Conservation (phyloP, 2,329 filamentous ascomycete genomes). For the Hypoxylon rubiginosum region DNA sequence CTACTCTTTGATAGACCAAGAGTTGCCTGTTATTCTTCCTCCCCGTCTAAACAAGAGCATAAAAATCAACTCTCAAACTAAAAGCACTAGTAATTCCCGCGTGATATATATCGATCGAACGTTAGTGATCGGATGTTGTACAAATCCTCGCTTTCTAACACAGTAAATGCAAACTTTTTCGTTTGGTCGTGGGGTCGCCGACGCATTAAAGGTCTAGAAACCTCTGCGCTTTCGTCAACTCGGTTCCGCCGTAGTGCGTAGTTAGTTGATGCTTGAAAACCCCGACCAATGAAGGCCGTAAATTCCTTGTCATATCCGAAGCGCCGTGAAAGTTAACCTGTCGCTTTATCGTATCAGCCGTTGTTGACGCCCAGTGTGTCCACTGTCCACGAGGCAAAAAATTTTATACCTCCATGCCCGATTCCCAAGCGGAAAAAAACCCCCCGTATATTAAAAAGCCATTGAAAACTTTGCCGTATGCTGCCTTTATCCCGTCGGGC, state of each 20-base stretch:
- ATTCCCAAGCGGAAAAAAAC: background rate
- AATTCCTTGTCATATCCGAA: constrained; percentile 3
- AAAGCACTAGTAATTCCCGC: background rate
- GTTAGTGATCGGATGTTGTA: background rate
- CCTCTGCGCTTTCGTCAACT: constrained; percentile 1
- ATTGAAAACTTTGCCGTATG: constrained; percentile 7
- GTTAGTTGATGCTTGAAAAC: constrained; percentile 10
- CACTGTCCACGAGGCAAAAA: background rate
- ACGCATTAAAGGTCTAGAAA: background rate
- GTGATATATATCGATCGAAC: background rate
- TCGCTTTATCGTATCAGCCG: background rate
- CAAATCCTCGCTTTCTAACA: background rate
- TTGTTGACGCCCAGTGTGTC: background rate
- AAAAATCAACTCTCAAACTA: background rate
- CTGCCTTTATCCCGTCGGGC: constrained; percentile 25
- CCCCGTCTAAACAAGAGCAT: background rate
- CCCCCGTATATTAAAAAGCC: constrained; percentile 11
- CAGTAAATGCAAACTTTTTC: background rate
- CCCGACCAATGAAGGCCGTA: constrained; percentile 14
- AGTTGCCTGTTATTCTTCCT: background rate
- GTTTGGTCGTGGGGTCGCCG: background rate
- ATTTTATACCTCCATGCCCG: background rate
- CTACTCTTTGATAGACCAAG: background rate
- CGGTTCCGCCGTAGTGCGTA: constrained; percentile 17
- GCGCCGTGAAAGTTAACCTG: background rate